These are phyloP conservation scores for Vinca major DNA, from an alignment of 305 asterid species.

Conservation along the genomic window DNA sequence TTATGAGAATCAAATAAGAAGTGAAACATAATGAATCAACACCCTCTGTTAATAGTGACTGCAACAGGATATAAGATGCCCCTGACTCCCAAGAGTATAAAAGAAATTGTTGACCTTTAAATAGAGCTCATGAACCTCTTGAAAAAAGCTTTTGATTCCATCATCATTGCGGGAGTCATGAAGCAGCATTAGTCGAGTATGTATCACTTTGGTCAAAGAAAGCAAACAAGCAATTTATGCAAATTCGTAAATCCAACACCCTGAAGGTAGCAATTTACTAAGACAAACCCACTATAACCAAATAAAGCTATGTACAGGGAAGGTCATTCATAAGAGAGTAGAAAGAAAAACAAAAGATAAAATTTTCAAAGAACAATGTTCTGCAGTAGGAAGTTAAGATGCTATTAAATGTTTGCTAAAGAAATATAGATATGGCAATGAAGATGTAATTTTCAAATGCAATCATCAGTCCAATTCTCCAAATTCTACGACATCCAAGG, in stretches of 20 bases:
- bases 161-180: slow-evolving; percentile 89
- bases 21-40: background rate
- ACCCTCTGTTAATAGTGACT: background rate
- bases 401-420: background rate
- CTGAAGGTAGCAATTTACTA: background rate
- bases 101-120: slow-evolving; percentile 42
- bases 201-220: slow-evolving; percentile 31
- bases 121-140: slow-evolving; percentile 83
- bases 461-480: background rate
- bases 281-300: background rate
- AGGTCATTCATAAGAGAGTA: background rate
- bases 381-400: background rate
- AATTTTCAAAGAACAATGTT: background rate
- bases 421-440: background rate
- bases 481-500: background rate
- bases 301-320: background rate
- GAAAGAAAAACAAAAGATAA: background rate
- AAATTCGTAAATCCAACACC: background rate
- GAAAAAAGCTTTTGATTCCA: slow-evolving; percentile 90
- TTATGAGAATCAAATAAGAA: background rate
- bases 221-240: background rate
- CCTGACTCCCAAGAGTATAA: background rate
- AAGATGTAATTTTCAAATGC: background rate
- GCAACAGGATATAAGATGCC: background rate
- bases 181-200: slow-evolving; percentile 86